Conservation (phyloP, 2,329 filamentous ascomycete genomes). For the Juglanconis juglandina region DNA sequence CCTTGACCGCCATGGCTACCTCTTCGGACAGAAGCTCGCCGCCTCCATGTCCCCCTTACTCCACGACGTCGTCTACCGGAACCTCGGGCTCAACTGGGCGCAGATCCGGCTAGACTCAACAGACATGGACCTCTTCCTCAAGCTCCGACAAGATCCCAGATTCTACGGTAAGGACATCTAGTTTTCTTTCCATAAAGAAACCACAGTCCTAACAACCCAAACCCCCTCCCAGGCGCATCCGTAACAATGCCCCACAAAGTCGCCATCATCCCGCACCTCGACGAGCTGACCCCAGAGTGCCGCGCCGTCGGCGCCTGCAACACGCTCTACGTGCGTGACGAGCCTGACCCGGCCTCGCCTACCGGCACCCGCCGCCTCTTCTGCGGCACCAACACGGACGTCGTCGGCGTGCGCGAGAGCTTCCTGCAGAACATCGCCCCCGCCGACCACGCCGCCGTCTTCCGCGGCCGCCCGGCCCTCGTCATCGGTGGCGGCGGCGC, state of each 20-base stretch:
- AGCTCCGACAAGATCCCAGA: constrained; percentile 51
- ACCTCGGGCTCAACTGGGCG: constrained; percentile 47
- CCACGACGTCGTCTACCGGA: constrained; percentile 51
- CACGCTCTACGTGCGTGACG: constrained; percentile 65
- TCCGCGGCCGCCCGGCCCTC: constrained; percentile 62
- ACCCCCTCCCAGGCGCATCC: constrained; percentile 51
- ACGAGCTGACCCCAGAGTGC: constrained; percentile 70
- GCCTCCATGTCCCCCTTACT: constrained; percentile 54
- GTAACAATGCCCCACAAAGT: constrained; percentile 87
- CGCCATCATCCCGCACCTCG: constrained; percentile 68
- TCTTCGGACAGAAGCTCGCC: constrained; percentile 55
- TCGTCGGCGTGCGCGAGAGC: constrained; percentile 71
- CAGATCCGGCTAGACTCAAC: constrained; percentile 52
- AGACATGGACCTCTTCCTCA: constrained; percentile 46
- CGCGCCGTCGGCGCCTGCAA: constrained; percentile 74
- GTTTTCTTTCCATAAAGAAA: too few relatives aligned
- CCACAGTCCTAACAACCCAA: not conserved
- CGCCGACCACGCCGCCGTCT: constrained; percentile 39
- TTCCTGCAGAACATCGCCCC: constrained; percentile 56
- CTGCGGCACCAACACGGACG: constrained; percentile 79
- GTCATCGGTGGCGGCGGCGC: constrained; percentile 77
- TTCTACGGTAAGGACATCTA: constrained; percentile 53
- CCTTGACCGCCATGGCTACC: constrained; percentile 47
- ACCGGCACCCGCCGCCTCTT: constrained; percentile 44
- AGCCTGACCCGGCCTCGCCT: constrained; percentile 29